Percentiles rank a stretch among this genome's conserved stretches.
Evolutionary conservation across 352 stramenopile genomes (phyloP).

Genomic region (Pythium angustatum): DNA sequence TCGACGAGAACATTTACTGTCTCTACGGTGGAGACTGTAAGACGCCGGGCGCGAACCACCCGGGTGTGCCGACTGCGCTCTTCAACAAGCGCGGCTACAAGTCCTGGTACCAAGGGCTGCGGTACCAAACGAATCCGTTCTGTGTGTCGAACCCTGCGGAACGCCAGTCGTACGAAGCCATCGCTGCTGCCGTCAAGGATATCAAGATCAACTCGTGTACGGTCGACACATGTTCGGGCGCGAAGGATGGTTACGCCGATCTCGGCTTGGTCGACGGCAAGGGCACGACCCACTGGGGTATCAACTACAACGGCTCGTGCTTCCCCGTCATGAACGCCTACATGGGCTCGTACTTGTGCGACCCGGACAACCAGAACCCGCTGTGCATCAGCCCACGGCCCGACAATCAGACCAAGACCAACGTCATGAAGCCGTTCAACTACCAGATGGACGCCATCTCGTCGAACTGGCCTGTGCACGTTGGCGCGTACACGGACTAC

Average conservation of each 20-base stretch:
- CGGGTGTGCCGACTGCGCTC: conserved; percentile 29
- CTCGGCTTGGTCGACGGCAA: conserved; percentile 52
- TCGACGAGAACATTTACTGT: conserved; percentile 34
- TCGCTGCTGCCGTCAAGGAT: conserved; percentile 45
- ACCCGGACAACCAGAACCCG: conserved; percentile 28
- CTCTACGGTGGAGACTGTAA: conserved; percentile 45
- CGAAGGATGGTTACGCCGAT: conserved; percentile 56
- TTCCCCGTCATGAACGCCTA: conserved; percentile 19
- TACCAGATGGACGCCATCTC: conserved; percentile 84
- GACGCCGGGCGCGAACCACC: conserved; percentile 36
- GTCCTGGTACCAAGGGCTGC: conserved; percentile 60
- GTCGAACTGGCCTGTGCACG: conserved; percentile 69
- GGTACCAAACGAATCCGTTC: conserved; percentile 49
- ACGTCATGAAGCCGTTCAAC: conserved; percentile 66
- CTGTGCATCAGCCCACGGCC: conserved; percentile 47
- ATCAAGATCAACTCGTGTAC: conserved; percentile 56
- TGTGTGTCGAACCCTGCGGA: conserved; percentile 26
- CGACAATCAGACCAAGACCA: conserved; percentile 39
- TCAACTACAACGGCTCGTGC: conserved; percentile 30
- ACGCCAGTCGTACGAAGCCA: conserved; percentile 39
- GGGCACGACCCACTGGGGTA: conserved; percentile 30
- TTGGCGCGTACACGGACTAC: conserved; percentile 60
- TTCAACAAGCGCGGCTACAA: conserved; percentile 47
- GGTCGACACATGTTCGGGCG: conserved; percentile 41
- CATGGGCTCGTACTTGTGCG: conserved; percentile 28